Evolutionary conservation across 208 protist species (phyloP).

Genomic region (Trypanosoma theileri): DNA sequence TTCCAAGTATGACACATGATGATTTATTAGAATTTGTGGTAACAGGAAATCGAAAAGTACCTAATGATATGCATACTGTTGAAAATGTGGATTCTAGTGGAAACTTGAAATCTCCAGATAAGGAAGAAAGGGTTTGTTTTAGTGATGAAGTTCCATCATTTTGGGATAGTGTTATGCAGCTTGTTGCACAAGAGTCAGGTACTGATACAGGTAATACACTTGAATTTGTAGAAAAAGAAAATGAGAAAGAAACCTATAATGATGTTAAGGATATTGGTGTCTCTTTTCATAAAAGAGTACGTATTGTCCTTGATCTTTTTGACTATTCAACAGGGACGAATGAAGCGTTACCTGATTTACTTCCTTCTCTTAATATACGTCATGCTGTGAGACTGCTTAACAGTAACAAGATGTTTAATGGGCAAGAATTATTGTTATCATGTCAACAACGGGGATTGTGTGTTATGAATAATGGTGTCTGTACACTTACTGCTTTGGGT

Average conservation of each 20-base stretch:
- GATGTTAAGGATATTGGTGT: neutral
- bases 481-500: constrained; percentile 64
- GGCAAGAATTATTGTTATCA: constrained; percentile 42
- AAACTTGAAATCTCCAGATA: neutral
- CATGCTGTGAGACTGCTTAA: constrained; percentile 33
- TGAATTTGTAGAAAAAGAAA: constrained; percentile 14
- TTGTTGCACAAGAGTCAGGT: neutral
- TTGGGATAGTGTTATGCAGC: constrained; percentile 34
- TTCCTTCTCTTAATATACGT: constrained; percentile 51
- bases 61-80: constrained; percentile 57
- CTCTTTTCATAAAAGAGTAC: constrained; percentile 72
- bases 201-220: constrained; percentile 7
- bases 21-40: constrained; percentile 81
- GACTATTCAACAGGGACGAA: constrained; percentile 63
- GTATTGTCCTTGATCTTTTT: constrained; percentile 69
- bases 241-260: constrained; percentile 3
- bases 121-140: constrained; percentile 17
- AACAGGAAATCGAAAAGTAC: constrained; percentile 60
- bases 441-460: constrained; percentile 55
- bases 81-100: constrained; percentile 1
- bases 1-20: constrained; percentile 59
- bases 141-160: constrained; percentile 24
- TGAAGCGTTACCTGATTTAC: constrained; percentile 40
- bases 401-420: constrained; percentile 38
- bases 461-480: constrained; percentile 31